Evolutionary conservation across 495 filamentous ascomycete species (phyloP).

Genomic region (Penicillium egyptiacum): DNA sequence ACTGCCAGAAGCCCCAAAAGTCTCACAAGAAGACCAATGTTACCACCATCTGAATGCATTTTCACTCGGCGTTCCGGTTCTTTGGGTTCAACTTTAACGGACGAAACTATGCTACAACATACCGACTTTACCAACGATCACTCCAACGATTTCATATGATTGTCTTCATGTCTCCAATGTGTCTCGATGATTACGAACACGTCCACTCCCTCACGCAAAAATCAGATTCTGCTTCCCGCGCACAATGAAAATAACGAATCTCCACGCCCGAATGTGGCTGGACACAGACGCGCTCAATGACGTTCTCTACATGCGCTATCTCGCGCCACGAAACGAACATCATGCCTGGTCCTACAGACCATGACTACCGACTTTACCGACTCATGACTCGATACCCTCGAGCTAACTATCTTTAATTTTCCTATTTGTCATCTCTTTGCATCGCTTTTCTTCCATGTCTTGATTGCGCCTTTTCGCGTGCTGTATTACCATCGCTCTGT

Average conservation of each 20-base stretch:
- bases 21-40: constrained; percentile 24
- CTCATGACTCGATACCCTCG: constrained; percentile 12
- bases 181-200: constrained; percentile 20
- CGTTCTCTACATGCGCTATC: constrained; percentile 7
- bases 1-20: constrained; percentile 27
- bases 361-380: constrained; percentile 8
- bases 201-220: constrained; percentile 15
- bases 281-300: constrained; percentile 5
- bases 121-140: constrained; percentile 11
- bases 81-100: constrained; percentile 4
- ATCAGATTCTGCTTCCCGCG: background rate
- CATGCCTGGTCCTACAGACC: constrained; percentile 7
- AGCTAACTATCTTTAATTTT: constrained; percentile 20
- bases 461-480: constrained; percentile 1
- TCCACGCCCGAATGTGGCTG: constrained; percentile 9
- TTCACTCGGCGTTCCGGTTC: constrained; percentile 15
- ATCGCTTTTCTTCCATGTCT: background rate
- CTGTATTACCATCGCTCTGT: constrained; percentile 8
- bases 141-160: constrained; percentile 16
- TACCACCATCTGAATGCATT: constrained; percentile 21
- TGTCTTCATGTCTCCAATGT: constrained; percentile 13
- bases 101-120: constrained; percentile 9
- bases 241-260: constrained; percentile 22
- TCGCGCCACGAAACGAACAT: constrained; percentile 12
- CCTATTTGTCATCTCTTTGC: background rate